Base-by-base conservation (phyloP, 2,329 filamentous ascomycete genomes). In the Trichoderma cornu-damae region DNA sequence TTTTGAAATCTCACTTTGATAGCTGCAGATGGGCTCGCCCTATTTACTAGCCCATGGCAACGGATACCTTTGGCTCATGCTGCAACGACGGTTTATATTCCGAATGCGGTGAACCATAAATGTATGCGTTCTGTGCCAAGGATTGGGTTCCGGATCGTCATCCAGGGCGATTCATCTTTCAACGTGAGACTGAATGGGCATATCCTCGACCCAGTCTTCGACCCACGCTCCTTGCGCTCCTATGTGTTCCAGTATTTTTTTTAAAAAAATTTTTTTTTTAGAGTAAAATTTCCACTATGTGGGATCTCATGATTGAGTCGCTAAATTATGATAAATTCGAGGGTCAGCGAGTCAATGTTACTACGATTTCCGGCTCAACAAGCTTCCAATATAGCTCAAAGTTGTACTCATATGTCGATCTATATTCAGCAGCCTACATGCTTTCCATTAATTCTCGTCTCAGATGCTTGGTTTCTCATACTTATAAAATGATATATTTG, bases 111-210 rank as follows among this genome's bases (percentile, higher is more conserved):
- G 34, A 43, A 6, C 12, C 43, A 53, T 16, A 34, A n/a, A 43
- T 7, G n/a, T 53, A 24, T 53, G 50, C 37, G 50, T 53, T 18
- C 50, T n/a, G 50, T 24, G 37, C 38, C 50, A 53, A 53, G 20
- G 50, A 53, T 16, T 53, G 50, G 50, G 50, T 43, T 43, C 37
- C 38, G n/a, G 18, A 26, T 7, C 28, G 43, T 35, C 50, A 53
- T 11, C 50, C 50, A 22, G 50, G 50, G 1, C 18, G 26, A 43
- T 53, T 53, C n/a, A n/a, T n/a, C n/a, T n/a, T n/a, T n/a, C 26
- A 53, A 43, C 20, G 18, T 53, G 3, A 34, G 24, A 16, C 7
- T 53, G 16, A 34, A 40, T 8, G 50, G 26, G 12, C 4, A 1
- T 1, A 42, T 20, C 37, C 50, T 53, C 16, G 37, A 44, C 3